Percentiles rank a stretch among this genome's conserved stretches.
Conservation (phyloP, 768 basidiomycete genomes). For the Agrocybe praecox region DNA sequence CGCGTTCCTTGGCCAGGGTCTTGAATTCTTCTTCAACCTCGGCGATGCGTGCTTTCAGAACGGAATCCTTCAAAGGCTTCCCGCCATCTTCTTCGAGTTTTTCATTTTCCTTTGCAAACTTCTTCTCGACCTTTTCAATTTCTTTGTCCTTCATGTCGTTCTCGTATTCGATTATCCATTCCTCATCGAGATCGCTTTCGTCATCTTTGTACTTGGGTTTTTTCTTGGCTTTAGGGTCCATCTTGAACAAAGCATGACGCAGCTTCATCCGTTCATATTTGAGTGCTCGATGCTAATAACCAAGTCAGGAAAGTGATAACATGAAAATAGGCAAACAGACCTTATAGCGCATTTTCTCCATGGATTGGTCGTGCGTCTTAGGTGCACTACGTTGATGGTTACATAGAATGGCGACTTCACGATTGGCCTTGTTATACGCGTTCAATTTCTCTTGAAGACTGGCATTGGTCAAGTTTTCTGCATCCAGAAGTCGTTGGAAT, state of each 20-base stretch:
- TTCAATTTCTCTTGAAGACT: constrained; percentile 96
- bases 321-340: constrained; percentile 39
- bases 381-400: constrained; percentile 97
- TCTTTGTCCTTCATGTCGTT: constrained; percentile 77
- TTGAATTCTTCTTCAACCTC: constrained; percentile 80
- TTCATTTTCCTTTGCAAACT: constrained; percentile 93
- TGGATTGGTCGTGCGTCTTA: constrained; percentile 90
- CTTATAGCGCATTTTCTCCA: constrained; percentile 93
- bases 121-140: constrained; percentile 89
- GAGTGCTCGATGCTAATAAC: constrained; percentile 71
- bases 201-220: constrained; percentile 74
- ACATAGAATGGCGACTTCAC: constrained; percentile 95
- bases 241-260: constrained; percentile 79
- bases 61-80: constrained; percentile 55
- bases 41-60: constrained; percentile 68
- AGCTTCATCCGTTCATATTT: constrained; percentile 99
- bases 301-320: constrained; percentile 3
- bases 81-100: constrained; percentile 76
- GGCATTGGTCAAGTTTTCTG: constrained; percentile 56
- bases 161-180: constrained; percentile 84
- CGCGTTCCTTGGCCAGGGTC: constrained; percentile 78
- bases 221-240: constrained; percentile 83
- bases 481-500: constrained; percentile 89
- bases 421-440: constrained; percentile 96
- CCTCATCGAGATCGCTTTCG: constrained; percentile 95